Conservation (phyloP, 495 filamentous ascomycete genomes). For the Aspergillus olivimuriae region DNA sequence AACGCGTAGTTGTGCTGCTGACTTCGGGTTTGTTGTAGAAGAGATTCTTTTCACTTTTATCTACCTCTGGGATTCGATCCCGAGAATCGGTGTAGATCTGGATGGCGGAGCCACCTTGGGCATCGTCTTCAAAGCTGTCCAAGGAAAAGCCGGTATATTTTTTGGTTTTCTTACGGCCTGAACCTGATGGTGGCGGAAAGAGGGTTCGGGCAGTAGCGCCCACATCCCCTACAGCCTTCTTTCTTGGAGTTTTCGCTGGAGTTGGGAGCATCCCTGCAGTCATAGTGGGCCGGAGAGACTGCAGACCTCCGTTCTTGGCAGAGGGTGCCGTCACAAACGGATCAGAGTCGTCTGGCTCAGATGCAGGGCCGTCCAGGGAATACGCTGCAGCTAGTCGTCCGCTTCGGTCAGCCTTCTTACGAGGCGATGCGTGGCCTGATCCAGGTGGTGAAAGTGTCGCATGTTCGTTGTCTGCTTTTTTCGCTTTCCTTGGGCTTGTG, state of each 20-base stretch:
- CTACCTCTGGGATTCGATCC: constrained; percentile 72
- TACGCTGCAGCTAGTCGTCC: constrained; percentile 6
- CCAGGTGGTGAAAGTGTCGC: constrained; percentile 27
- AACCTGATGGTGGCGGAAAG: constrained; percentile 51
- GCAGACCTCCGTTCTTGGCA: constrained; percentile 10
- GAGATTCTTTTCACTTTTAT: constrained; percentile 62
- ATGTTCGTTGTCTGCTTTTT: constrained; percentile 15
- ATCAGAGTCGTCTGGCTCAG: constrained; percentile 14
- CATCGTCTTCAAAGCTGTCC: constrained; percentile 59
- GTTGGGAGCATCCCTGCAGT: constrained; percentile 67
- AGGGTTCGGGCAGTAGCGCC: constrained; percentile 66
- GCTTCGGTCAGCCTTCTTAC: constrained; percentile 37
- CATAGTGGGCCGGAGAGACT: constrained; percentile 20
- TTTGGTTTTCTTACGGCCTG: constrained; percentile 44
- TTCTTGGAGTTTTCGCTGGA: constrained; percentile 80
- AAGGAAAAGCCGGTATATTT: constrained; percentile 59
- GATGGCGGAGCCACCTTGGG: constrained; percentile 47
- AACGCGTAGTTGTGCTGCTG: constrained; percentile 30
- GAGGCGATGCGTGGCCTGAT: constrained; percentile 42
- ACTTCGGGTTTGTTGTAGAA: constrained; percentile 52
- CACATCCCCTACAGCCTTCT: constrained; percentile 52
- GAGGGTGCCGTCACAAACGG: constrained; percentile 15
- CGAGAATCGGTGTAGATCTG: constrained; percentile 86
- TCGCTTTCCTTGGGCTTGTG: constrained; percentile 11
- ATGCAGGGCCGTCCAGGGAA: constrained; percentile 12